Evolutionary conservation across 2,329 filamentous ascomycete species (phyloP), one percentile per base, ranked within the genome.

Genomic region (Bipolaris gigantea): DNA sequence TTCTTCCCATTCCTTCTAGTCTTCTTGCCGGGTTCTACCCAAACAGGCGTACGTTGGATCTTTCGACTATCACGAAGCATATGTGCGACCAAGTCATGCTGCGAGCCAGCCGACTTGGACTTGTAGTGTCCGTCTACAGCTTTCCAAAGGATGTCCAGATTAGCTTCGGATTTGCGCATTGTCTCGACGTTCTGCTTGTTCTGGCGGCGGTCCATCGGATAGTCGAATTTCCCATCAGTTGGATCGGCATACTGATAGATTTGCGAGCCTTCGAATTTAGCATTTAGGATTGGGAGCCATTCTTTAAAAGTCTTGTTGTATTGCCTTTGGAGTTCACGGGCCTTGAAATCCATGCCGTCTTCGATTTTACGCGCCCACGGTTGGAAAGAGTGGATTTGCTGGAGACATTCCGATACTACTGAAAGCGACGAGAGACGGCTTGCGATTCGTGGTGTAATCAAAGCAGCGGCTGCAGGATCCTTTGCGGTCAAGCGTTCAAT

Each of bases 31-130:
- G 48, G 73, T 48, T 80, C 77, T 25, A 75, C 60, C 80, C 81
- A 84, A 11, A 76, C 72, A 0, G 76, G 70, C 0, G 81, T 85
- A n/a, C 82, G 74, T 27, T 77, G 76, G 6, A 84, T 60, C 1
- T 56, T 61, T 4, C 77, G 75, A 48, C 57, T 56, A 40, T 50
- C 62, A 21, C 1, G 71, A 16, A 35, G 72, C 63, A n/a, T 69
- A 69, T 55, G 40, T 19, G 33, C 38, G 13, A 64, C 21, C 25
- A 54, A 9, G 23, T 53, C 58, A 18, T 57, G 52, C n/a, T 50
- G 48, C 21, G 53, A 56, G 33, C 44, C 61, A n/a, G 18, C 23
- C 39, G 13, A 38, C 35, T 10, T 16, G 21, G 38, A 50, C 54
- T 10, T 15, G 23, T 46, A 55, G 27, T 60, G 25, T 2, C 41